Conservation (phyloP, 345 rosid genomes). For the Lepidium aucheri region DNA sequence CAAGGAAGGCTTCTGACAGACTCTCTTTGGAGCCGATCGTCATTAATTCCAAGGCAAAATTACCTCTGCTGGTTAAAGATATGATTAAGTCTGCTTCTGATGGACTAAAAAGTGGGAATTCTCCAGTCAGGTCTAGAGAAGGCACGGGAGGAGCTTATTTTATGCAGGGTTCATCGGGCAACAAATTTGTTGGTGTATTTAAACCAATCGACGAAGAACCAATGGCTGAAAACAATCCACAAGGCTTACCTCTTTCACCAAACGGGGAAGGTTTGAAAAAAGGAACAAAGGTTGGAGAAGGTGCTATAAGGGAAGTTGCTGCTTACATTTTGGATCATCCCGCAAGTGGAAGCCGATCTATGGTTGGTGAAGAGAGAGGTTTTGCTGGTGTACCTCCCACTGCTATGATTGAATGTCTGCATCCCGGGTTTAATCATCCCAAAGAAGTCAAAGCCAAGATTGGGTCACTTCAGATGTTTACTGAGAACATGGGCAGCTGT, state of each 20-base stretch:
- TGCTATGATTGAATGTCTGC: slow-evolving; percentile 59
- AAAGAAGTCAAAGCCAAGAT: slow-evolving; percentile 41
- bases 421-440: slow-evolving; percentile 65
- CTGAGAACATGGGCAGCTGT: slow-evolving; percentile 69
- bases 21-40: slow-evolving; percentile 50
- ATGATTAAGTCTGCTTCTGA: slow-evolving; percentile 46
- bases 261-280: slow-evolving; percentile 82
- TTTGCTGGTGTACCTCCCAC: slow-evolving; percentile 91
- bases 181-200: slow-evolving; percentile 60
- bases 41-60: slow-evolving; percentile 30
- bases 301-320: slow-evolving; percentile 85
- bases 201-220: slow-evolving; percentile 93
- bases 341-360: slow-evolving; percentile 22
- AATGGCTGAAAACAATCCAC: slow-evolving; percentile 73
- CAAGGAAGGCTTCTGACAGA: slow-evolving; percentile 19
- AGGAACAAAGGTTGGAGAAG: slow-evolving; percentile 84
- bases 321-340: slow-evolving; percentile 83
- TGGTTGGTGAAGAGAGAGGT: slow-evolving; percentile 37
- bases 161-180: slow-evolving; percentile 61
- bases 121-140: slow-evolving; percentile 59
- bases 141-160: slow-evolving; percentile 90
- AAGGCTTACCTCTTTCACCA: slow-evolving; percentile 53
- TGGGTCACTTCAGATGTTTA: slow-evolving; percentile 81
- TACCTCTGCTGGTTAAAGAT: slow-evolving; percentile 37
- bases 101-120: slow-evolving; percentile 51